A percentile compares a stretch with the other conserved stretches of the same genome.
phyloP scores from a whole-genome alignment of 441 rosid species.

The Biscutella laevigata region DNA sequence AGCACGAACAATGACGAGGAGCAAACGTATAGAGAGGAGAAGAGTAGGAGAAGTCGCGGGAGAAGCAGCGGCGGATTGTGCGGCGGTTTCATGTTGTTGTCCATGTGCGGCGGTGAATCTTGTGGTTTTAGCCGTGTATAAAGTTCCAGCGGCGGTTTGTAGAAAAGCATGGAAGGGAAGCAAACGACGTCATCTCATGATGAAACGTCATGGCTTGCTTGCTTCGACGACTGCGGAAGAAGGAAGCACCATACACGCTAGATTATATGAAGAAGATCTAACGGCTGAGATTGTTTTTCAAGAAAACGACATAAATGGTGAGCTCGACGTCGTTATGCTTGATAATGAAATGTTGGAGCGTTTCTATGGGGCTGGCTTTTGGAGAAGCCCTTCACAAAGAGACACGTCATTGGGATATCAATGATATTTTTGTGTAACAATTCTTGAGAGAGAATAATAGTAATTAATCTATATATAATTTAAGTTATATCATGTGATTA shows the following conservation, averaged over 20 bases:
- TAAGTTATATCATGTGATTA: not conserved
- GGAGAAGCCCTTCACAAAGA: conserved; percentile 63
- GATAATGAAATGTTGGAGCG: conserved; percentile 63
- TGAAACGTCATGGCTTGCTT: conserved; percentile 28
- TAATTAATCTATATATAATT: not conserved
- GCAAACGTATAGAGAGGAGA: conserved; percentile 15
- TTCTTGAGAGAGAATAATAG: not conserved
- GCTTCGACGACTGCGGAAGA: conserved; percentile 17
- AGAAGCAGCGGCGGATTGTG: conserved; percentile 68
- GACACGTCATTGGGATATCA: conserved; percentile 20
- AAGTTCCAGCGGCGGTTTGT: conserved; percentile 57
- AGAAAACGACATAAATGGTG: conserved; percentile 2
- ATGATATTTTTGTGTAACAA: not conserved
- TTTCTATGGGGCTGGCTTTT: conserved; percentile 57
- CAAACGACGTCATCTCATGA: conserved; percentile 23
- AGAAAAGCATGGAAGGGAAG: conserved; percentile 41
- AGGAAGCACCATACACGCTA: conserved; percentile 19
- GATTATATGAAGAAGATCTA: conserved; percentile 22
- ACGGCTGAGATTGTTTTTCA: conserved; percentile 4
- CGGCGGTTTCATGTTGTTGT: conserved; percentile 69
- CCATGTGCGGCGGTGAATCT: conserved; percentile 56
- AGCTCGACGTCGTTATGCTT: conserved; percentile 24
- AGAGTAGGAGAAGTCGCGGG: conserved; percentile 54
- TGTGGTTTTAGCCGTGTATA: conserved; percentile 45
- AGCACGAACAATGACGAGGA: not conserved